Base-by-base conservation (phyloP, 352 stramenopile species). In the Phytophthora colocasiae region DNA sequence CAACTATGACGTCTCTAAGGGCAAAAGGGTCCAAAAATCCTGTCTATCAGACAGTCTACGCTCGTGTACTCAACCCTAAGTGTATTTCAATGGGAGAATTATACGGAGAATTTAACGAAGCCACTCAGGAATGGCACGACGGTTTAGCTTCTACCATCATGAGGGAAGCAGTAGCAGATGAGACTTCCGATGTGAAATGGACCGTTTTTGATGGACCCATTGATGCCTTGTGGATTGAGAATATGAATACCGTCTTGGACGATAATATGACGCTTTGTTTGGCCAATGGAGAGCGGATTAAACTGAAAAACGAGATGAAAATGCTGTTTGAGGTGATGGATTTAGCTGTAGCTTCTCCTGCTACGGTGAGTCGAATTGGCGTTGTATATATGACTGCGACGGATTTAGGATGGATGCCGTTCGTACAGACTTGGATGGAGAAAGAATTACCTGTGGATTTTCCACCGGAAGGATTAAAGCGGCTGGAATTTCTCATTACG, bases 251-350 rank as follows among this genome's bases (percentile, higher is more conserved):
- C 1, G 94, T 98, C 0, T 66, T 98, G 6, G 94, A 98, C 61
- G 94, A 98, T 72, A 98, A 98, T 68, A 98, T 97, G 93, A 98
- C 90, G 5, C 71, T 98, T 9, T 98, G 93, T 58, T 78, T 98
- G 0, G 91, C 93, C 0, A 98, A 98, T 62, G 95, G 94, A 45
- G 93, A 98, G 69, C 81, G 93, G 2, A 98, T 98, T 54, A 92
- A 92, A 38, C 79, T 92, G 11, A 88, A 85, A 53, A 78, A 46
- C 39, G 87, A 97, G 58, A 98, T 98, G 89, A 96, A 97, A 61
- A 97, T 97, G 87, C 75, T 98, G 6, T 98, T 98, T 47, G 94
- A 98, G 49, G 91, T 98, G 7, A 97, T 97, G 85, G 94, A 98
- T 72, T 77, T 98, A 4, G 87, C 85, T 0, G 92, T 96, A 6